Conservation (phyloP, 257 asterid species). For the Scutellaria galericulata region DNA sequence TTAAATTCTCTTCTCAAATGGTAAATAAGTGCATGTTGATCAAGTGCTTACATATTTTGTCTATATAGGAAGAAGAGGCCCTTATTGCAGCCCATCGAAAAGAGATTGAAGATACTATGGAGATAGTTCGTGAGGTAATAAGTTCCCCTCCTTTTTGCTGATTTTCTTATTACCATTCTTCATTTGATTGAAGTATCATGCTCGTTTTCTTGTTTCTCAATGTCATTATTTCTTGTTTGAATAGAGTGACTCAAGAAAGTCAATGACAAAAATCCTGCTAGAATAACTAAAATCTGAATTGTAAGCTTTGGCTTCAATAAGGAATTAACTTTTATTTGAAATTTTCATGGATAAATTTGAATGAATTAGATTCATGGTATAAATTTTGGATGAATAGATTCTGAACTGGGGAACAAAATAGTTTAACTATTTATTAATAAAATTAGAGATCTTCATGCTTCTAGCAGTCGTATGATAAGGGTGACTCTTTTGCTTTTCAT, state of each 20-base stretch:
- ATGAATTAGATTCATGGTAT: too few relatives aligned
- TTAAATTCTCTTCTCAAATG: constrained; percentile 2
- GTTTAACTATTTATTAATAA: too few relatives aligned
- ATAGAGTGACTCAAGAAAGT: constrained; percentile 5
- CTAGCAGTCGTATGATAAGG: not conserved
- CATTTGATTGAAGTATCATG: constrained; percentile 9
- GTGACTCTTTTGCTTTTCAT: constrained; percentile 35
- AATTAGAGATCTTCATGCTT: not conserved
- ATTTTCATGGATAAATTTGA: too few relatives aligned
- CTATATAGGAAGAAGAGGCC: constrained; percentile 88
- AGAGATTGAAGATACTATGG: constrained; percentile 97
- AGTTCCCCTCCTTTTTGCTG: not conserved
- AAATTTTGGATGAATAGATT: too few relatives aligned
- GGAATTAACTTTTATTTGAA: too few relatives aligned
- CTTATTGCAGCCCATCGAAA: constrained; percentile 90
- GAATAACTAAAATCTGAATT: not conserved
- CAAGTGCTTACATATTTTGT: constrained; percentile 29
- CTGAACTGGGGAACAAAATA: not conserved
- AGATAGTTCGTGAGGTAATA: constrained; percentile 87
- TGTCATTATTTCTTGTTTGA: not conserved
- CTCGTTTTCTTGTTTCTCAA: not conserved
- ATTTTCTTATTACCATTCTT: constrained; percentile 12
- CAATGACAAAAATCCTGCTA: not conserved
- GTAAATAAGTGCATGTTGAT: constrained; percentile 10
- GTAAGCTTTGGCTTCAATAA: not conserved